Evolutionary conservation across 1,284 basidiomycete genomes (phyloP).

Genomic region (Cystobasidium sp.): DNA sequence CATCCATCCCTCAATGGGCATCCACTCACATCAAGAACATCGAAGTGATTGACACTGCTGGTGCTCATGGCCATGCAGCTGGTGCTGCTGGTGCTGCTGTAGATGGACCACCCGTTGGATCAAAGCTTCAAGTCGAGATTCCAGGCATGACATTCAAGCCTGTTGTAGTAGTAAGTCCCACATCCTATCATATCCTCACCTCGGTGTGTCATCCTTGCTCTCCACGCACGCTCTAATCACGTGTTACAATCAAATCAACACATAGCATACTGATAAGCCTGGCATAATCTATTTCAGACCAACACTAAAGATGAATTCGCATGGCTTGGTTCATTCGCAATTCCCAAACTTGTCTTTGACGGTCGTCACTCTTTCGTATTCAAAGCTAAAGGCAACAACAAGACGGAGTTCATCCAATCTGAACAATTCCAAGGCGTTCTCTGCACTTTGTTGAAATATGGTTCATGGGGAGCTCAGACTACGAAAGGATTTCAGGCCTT

Average conservation of each 20-base stretch:
- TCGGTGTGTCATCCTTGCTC: neutral
- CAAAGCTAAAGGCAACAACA: constrained; percentile 4
- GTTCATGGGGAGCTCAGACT: neutral
- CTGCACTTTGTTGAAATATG: neutral
- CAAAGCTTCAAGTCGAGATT: neutral
- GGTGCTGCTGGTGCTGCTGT: neutral
- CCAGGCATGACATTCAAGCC: constrained; percentile 13
- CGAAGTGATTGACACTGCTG: neutral
- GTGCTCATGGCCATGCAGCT: neutral
- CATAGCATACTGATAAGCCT: neutral
- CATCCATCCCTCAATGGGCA: constrained; percentile 6
- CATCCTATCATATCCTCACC: neutral
- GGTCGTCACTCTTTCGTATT: neutral
- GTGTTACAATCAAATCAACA: neutral
- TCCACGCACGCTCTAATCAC: neutral
- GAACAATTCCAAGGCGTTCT: constrained; percentile 1
- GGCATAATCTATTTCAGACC: neutral
- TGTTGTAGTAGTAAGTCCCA: constrained; percentile 1
- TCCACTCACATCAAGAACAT: neutral
- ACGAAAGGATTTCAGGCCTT: constrained; percentile 1
- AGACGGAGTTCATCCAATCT: constrained; percentile 12
- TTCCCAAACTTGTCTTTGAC: constrained; percentile 5
- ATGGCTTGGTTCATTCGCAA: neutral
- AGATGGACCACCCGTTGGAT: neutral
- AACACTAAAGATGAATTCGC: constrained; percentile 3